A percentile compares a stretch with the other conserved stretches of the same genome.
These are phyloP conservation scores for Rhizopogon vinicolor DNA, from an alignment of 768 basidiomycete species.

Conservation along the genomic window DNA sequence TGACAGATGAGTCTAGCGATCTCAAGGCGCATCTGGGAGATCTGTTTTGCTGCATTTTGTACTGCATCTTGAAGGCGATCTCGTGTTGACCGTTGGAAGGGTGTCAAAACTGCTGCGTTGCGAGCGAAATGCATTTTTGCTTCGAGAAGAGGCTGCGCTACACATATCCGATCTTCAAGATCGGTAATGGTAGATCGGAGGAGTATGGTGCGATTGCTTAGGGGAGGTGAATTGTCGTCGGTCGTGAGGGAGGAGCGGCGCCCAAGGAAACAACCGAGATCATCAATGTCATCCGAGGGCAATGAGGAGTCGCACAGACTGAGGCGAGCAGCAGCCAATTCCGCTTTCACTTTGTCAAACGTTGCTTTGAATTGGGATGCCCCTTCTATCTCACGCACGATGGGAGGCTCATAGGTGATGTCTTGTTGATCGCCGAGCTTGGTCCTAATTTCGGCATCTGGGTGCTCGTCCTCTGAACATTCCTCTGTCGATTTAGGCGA, in stretches of 20 bases:
- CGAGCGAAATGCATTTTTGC: slow-evolving; percentile 67
- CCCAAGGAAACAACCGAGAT: background rate
- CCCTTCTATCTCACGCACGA: slow-evolving; percentile 53
- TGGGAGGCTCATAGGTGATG: slow-evolving; percentile 39
- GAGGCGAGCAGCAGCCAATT: slow-evolving; percentile 55
- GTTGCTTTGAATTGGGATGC: slow-evolving; percentile 74
- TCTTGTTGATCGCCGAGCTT: slow-evolving; percentile 9
- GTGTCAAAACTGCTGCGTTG: slow-evolving; percentile 81
- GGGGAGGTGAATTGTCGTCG: slow-evolving; percentile 23
- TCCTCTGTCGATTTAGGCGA: slow-evolving; percentile 36
- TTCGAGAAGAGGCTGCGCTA: slow-evolving; percentile 56
- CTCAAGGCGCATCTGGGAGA: slow-evolving; percentile 69
- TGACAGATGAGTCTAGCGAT: slow-evolving; percentile 70
- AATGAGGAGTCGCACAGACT: slow-evolving; percentile 22
- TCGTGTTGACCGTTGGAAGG: slow-evolving; percentile 82
- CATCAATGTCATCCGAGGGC: background rate
- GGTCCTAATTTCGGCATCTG: slow-evolving; percentile 1
- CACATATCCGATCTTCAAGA: slow-evolving; percentile 54
- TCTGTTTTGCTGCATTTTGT: slow-evolving; percentile 55
- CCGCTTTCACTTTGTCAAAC: slow-evolving; percentile 83
- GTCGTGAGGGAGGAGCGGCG: slow-evolving; percentile 11
- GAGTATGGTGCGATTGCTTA: slow-evolving; percentile 51
- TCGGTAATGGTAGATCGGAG: slow-evolving; percentile 60
- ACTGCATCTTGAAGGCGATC: slow-evolving; percentile 65
- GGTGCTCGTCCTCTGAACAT: slow-evolving; percentile 17